These are phyloP conservation scores for Quercus robur DNA, from an alignment of 306 rosid species.

Conservation along the genomic window DNA sequence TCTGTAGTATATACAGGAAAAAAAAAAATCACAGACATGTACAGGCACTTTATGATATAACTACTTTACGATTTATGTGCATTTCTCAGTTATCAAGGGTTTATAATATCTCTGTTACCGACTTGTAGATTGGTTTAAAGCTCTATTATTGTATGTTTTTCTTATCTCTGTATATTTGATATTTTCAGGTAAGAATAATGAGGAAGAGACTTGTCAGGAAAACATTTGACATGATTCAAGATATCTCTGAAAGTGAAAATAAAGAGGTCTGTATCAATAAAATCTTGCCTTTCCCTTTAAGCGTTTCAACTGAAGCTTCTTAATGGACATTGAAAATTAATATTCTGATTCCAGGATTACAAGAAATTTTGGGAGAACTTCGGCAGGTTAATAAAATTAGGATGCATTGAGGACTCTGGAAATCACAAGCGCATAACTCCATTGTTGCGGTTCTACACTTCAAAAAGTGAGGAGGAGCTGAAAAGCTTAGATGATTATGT, in stretches of 20 bases:
- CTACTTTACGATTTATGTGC: neutral
- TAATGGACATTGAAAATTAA: constrained; percentile 5
- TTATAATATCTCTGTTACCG: neutral
- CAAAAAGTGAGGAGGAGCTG: constrained; percentile 87
- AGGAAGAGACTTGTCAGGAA: constrained; percentile 96
- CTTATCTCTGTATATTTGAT: neutral
- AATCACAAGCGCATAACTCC: constrained; percentile 98
- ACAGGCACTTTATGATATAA: neutral
- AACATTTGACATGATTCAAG: constrained; percentile 98
- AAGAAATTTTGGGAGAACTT: constrained; percentile 99
- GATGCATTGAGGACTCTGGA: constrained; percentile 89
- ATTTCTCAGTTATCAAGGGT: neutral
- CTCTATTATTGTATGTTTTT: neutral
- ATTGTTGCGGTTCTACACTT: constrained; percentile 79
- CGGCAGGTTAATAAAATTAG: constrained; percentile 87
- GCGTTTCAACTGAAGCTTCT: constrained; percentile 7
- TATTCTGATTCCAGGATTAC: constrained; percentile 64
- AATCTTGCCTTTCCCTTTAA: constrained; percentile 3
- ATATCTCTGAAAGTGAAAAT: constrained; percentile 78
- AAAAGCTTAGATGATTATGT: constrained; percentile 91
- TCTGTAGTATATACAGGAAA: neutral
- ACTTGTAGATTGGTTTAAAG: neutral
- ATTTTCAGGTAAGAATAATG: constrained; percentile 92
- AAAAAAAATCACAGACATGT: neutral
- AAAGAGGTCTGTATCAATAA: constrained; percentile 62